These are phyloP conservation scores for Novymonas esmeraldas DNA, from an alignment of 208 protist genomes.

Conservation along the genomic window DNA sequence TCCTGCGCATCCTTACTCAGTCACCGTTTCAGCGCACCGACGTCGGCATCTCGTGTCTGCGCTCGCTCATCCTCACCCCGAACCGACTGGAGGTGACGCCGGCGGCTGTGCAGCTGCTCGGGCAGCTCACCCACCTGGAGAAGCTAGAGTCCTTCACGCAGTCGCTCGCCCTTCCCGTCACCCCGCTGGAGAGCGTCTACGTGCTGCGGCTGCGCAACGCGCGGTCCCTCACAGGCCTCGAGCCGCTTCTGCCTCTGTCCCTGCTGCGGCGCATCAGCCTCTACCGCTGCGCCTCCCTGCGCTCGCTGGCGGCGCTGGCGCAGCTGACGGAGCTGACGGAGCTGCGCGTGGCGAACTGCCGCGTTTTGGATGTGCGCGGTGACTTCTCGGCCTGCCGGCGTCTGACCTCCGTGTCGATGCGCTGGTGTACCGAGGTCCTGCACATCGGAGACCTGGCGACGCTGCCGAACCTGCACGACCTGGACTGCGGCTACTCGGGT, in stretches of 20 bases:
- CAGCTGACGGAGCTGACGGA: neutral
- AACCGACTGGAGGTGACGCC: slow-evolving; percentile 5
- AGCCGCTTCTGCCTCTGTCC: neutral
- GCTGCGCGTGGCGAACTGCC: slow-evolving; percentile 13
- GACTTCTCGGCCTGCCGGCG: slow-evolving; percentile 11
- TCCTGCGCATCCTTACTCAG: slow-evolving; percentile 13
- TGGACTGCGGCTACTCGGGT: slow-evolving; percentile 25
- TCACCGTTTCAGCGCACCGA: slow-evolving; percentile 23
- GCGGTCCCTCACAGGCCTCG: slow-evolving; percentile 9
- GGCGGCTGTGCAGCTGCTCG: slow-evolving; percentile 5
- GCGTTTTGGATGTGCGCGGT: slow-evolving; percentile 7
- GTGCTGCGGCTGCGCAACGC: slow-evolving; percentile 22
- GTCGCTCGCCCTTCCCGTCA: slow-evolving; percentile 5
- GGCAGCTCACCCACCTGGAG: slow-evolving; percentile 15
- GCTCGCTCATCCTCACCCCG: slow-evolving; percentile 13
- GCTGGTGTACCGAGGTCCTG: slow-evolving; percentile 16
- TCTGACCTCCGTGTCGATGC: slow-evolving; percentile 21
- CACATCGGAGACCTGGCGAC: slow-evolving; percentile 19
- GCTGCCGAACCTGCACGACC: slow-evolving; percentile 10
- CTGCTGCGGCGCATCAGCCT: slow-evolving; percentile 6
- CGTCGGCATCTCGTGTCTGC: slow-evolving; percentile 19
- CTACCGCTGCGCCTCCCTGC: slow-evolving; percentile 12
- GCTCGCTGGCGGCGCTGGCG: slow-evolving; percentile 15
- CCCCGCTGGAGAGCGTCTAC: neutral
- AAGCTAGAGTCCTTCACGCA: slow-evolving; percentile 23